phyloP scores from a whole-genome alignment of 139 green algal genomes.

The Mesostigma viride region DNA sequence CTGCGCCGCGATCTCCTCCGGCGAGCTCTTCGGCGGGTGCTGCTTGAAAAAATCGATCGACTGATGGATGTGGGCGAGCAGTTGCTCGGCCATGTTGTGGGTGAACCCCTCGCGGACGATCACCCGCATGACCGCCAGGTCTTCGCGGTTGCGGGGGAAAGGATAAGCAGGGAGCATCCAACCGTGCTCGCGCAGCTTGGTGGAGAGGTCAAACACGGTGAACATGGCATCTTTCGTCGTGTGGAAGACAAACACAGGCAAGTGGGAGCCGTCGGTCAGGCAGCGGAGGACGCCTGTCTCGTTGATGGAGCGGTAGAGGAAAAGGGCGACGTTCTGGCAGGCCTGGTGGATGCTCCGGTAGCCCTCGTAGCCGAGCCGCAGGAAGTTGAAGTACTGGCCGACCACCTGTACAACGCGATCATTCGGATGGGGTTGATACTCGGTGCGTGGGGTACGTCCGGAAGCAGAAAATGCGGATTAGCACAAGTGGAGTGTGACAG shows the following conservation, averaged over 20 bases:
- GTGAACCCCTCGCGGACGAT: not conserved
- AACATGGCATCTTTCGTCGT: not conserved
- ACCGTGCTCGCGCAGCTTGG: not conserved
- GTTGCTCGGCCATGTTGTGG: too few species aligned
- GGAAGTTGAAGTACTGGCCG: constrained; percentile 35
- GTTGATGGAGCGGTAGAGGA: not conserved
- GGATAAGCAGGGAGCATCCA: not conserved
- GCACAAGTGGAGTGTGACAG: not conserved
- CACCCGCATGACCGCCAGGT: not conserved
- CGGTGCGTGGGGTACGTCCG: constrained; percentile 12
- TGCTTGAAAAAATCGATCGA: too few species aligned
- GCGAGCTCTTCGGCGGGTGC: too few species aligned
- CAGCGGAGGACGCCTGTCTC: not conserved
- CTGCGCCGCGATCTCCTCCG: too few species aligned
- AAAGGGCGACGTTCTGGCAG: not conserved
- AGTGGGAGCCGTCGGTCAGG: not conserved
- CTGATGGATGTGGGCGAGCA: too few species aligned
- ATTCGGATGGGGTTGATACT: too few species aligned
- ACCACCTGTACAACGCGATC: too few species aligned
- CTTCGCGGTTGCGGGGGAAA: not conserved
- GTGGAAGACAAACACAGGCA: not conserved
- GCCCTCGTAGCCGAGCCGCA: constrained; percentile 32
- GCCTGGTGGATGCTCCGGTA: not conserved
- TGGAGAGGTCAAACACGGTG: not conserved
- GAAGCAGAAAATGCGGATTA: constrained; percentile 6